Evolutionary conservation across 2,329 filamentous ascomycete species (phyloP).

Genomic region (Phialocephala sp.): DNA sequence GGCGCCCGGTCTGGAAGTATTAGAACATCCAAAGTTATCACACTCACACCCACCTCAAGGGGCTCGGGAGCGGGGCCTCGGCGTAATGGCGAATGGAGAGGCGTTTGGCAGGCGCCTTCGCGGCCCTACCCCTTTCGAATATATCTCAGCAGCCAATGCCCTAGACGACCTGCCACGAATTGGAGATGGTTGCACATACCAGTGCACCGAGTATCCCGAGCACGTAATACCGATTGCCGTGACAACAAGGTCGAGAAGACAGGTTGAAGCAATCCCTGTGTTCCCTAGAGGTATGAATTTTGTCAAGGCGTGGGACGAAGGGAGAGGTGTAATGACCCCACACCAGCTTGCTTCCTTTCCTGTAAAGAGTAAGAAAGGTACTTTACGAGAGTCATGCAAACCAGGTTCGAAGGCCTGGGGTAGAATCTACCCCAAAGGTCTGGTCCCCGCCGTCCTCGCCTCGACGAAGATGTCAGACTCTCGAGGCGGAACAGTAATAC

Average conservation of each 20-base stretch:
- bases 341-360: conserved; percentile 51
- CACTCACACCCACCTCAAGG: conserved; percentile 62
- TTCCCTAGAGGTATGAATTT: conserved; percentile 62
- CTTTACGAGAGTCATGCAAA: conserved; percentile 28
- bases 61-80: conserved; percentile 50
- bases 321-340: conserved; percentile 45
- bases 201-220: conserved; percentile 70
- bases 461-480: conserved; percentile 49
- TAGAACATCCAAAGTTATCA: conserved; percentile 61
- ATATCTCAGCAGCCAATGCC: conserved; percentile 58
- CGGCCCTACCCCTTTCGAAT: conserved; percentile 63
- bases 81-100: conserved; percentile 63
- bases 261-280: conserved; percentile 64
- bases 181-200: conserved; percentile 63
- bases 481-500: conserved; percentile 60
- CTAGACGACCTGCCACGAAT: conserved; percentile 67
- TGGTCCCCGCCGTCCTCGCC: conserved; percentile 63
- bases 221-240: conserved; percentile 55
- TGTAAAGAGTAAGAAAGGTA: conserved; percentile 30
- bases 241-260: conserved; percentile 25
- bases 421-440: conserved; percentile 55
- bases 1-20: conserved; percentile 66
- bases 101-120: conserved; percentile 60
- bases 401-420: conserved; percentile 50
- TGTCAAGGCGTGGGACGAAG: conserved; percentile 50